Conservation (phyloP, 1,284 basidiomycete species). For the Ustilago curta region DNA sequence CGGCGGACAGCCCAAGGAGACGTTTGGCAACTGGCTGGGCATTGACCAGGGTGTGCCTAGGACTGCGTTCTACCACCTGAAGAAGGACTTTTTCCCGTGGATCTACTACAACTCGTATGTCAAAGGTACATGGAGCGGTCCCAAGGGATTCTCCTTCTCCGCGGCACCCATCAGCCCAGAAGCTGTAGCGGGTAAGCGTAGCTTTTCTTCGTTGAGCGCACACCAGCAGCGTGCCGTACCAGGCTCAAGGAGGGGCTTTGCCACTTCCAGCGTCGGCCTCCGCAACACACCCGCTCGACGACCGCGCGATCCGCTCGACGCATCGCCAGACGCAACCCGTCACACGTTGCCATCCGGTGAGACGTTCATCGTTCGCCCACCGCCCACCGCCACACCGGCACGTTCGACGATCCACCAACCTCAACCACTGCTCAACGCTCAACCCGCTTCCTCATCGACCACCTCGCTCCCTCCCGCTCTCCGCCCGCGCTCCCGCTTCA, state of each 20-base stretch:
- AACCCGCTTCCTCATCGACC: conserved; percentile 13
- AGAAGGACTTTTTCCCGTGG: conserved; percentile 90
- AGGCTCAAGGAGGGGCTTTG: conserved; percentile 41
- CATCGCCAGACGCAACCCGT: conserved; percentile 48
- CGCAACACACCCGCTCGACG: conserved; percentile 64
- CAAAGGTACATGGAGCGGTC: conserved; percentile 72
- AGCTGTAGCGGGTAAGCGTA: conserved; percentile 36
- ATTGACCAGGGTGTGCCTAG: conserved; percentile 61
- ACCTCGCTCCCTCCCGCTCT: conserved; percentile 48
- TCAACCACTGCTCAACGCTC: conserved; percentile 45
- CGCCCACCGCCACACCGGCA: conserved; percentile 46
- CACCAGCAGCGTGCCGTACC: conserved; percentile 3
- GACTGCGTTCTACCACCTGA: conserved; percentile 88
- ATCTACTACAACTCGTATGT: conserved; percentile 89
- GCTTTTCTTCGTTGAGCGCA: conserved; percentile 17
- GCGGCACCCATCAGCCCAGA: conserved; percentile 33
- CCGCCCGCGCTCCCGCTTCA: conserved; percentile 23
- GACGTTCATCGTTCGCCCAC: conserved; percentile 64
- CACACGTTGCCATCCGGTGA: conserved; percentile 58
- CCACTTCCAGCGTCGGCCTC: conserved; percentile 34
- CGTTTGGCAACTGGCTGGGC: conserved; percentile 68
- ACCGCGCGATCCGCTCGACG: conserved; percentile 63
- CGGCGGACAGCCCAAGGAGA: conserved; percentile 85
- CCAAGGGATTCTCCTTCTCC: conserved; percentile 55
- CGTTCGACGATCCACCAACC: conserved; percentile 41